Percentiles rank a stretch among this genome's conserved stretches.
Conservation (phyloP, 1,139 yeast species). For the Pichia sp. region DNA sequence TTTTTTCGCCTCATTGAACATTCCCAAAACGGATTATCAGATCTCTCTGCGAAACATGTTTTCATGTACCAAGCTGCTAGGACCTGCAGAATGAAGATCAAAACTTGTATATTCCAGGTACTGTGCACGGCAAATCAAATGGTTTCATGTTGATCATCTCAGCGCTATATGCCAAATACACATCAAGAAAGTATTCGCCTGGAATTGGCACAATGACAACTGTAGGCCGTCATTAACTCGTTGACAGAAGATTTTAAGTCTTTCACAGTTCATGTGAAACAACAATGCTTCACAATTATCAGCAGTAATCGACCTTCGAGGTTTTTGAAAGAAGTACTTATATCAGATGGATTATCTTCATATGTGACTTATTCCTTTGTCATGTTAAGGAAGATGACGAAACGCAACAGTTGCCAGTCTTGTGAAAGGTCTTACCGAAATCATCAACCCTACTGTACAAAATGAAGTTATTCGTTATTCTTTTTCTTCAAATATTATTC, state of each 20-base stretch:
- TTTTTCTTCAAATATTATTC: not conserved
- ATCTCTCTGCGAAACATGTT: constrained; percentile 1
- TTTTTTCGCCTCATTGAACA: constrained; percentile 5
- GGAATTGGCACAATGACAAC: not conserved
- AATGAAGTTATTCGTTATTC: constrained; percentile 5
- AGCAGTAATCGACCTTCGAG: not conserved
- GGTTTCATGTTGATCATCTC: not conserved
- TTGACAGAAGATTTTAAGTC: not conserved
- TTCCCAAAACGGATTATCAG: constrained; percentile 15
- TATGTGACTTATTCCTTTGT: constrained; percentile 1
- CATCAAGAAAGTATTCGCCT: not conserved
- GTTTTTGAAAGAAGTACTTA: not conserved
- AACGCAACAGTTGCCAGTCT: not conserved
- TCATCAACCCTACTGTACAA: not conserved
- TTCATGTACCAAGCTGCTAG: not conserved
- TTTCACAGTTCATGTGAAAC: not conserved
- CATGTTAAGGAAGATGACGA: not conserved
- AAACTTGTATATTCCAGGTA: not conserved
- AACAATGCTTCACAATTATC: not conserved
- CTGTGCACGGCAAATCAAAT: not conserved
- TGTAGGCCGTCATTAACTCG: not conserved
- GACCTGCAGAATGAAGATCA: not conserved
- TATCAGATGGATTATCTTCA: not conserved
- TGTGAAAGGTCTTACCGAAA: not conserved
- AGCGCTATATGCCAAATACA: not conserved